Conservation (phyloP, 345 rosid species). For the Raphanus raphanistrum region DNA sequence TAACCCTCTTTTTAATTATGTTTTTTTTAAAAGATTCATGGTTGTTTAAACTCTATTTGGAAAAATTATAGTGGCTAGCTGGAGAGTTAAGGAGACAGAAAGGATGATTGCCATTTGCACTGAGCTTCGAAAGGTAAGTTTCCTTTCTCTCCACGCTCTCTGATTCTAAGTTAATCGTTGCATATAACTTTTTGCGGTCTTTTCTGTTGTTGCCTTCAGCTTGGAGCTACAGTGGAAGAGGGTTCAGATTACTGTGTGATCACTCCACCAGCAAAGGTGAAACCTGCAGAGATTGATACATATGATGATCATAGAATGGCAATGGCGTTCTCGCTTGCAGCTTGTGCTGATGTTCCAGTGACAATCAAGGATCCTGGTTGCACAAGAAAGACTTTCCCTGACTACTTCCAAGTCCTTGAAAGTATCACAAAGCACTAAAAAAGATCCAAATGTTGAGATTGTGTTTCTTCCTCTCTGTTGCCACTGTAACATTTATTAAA, state of each 20-base stretch:
- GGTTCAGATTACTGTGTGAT: slow-evolving; percentile 94
- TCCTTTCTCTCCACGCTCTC: not conserved
- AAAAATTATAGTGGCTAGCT: slow-evolving; percentile 75
- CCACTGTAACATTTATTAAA: slow-evolving; percentile 19
- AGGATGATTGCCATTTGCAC: slow-evolving; percentile 97
- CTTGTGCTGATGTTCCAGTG: slow-evolving; percentile 88
- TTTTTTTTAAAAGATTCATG: not conserved
- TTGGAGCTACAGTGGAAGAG: slow-evolving; percentile 94
- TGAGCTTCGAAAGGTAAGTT: slow-evolving; percentile 75
- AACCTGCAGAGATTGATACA: slow-evolving; percentile 73
- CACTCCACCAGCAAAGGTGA: slow-evolving; percentile 85
- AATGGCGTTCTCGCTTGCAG: slow-evolving; percentile 98
- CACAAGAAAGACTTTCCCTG: slow-evolving; percentile 91
- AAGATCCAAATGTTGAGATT: not conserved
- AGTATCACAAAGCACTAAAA: slow-evolving; percentile 57
- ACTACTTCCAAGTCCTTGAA: slow-evolving; percentile 87
- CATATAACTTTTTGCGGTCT: not conserved
- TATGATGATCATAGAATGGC: slow-evolving; percentile 99
- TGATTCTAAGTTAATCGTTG: too few species aligned
- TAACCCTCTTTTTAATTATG: not conserved
- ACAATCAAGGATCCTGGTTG: slow-evolving; percentile 93
- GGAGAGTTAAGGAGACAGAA: slow-evolving; percentile 99
- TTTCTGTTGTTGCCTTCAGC: slow-evolving; percentile 41
- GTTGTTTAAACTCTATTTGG: not conserved
- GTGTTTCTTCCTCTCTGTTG: slow-evolving; percentile 5